Base-by-base conservation (phyloP, 495 filamentous ascomycete species). In the Recurvomyces mirabilis region DNA sequence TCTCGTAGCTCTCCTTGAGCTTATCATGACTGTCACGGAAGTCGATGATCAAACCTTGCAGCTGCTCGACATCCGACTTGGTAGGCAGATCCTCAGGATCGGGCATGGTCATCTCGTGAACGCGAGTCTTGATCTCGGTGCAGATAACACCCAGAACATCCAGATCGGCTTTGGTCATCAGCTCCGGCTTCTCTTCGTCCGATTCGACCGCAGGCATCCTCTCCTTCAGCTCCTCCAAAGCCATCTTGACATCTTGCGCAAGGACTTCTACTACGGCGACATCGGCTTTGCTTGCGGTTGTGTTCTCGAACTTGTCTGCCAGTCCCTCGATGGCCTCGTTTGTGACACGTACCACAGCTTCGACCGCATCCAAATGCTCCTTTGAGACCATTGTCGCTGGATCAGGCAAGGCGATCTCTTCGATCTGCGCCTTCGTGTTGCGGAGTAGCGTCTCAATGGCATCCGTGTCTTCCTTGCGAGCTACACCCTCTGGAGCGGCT, bases 391-490 rank as follows among this genome's bases (percentile, higher is more conserved):
- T 54, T 34, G 67, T 66, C 23, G 75, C 71, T 0, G 69, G 55
- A 24, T 71, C 67, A 14, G 82, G 75, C 32, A 87, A 74, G 14
- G 69, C 68, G 32, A 91, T 64, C 24, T 87, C 85, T 25, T 94
- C 87, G 30, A 94, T 67, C 37, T 81, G 78, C 9, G 79, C 73
- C 53, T 93, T 93, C 15, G 84, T 84, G 56, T 87, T 88, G 36
- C 79, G 74, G 18, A 95, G 72, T 34, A 95, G 72, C 0, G 79
- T 87, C 59, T 94, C 87, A 43, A 95, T 86, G n/a, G 81, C 83
- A 46, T 86, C 77, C 2, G 82, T 82, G 52, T 94, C 86, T 46
- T 89, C 82, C 55, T 84, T 86, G 32, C 76, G 78, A 6, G 82
- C 79, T 1, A 78, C 59, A 32, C 73, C 72, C 15, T 70, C 63